phyloP scores from a whole-genome alignment of 148 eudicot genomes.

The Rhododendron griersonianum region DNA sequence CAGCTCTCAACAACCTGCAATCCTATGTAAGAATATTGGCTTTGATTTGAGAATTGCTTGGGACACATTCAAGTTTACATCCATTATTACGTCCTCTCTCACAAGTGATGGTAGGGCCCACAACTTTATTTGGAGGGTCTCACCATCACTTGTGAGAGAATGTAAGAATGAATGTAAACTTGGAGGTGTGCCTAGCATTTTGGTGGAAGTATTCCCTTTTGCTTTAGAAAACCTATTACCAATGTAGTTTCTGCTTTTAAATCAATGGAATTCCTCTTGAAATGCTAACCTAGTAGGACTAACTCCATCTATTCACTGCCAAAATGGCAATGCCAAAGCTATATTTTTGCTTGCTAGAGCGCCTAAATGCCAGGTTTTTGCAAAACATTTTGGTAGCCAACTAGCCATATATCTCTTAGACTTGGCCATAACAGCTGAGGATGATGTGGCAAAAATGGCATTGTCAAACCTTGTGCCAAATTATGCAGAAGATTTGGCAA shows the following conservation, averaged over 20 bases:
- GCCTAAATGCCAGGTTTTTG: neutral
- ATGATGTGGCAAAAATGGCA: neutral
- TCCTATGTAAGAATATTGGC: constrained; percentile 45
- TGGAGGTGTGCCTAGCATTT: too few species aligned
- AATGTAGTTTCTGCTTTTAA: neutral
- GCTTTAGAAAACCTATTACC: too few species aligned
- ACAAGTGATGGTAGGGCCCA: too few species aligned
- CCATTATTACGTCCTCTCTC: too few species aligned
- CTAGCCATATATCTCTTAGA: neutral
- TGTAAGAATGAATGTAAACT: too few species aligned
- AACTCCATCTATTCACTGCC: neutral
- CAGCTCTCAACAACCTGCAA: constrained; percentile 64
- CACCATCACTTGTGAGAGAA: too few species aligned
- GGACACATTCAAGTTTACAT: too few species aligned
- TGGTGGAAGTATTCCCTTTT: neutral
- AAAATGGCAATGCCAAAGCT: neutral
- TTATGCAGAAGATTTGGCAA: neutral
- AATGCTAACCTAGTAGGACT: neutral
- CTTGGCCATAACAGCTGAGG: neutral
- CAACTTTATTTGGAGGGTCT: too few species aligned
- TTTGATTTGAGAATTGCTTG: neutral
- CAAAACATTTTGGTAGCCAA: neutral
- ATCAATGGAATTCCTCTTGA: neutral
- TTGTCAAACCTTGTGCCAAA: neutral
- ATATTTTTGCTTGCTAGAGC: neutral